Evolutionary conservation across 1,139 yeast genomes (phyloP).

Genomic region (Hyphopichia wangnamkhiaoensis): DNA sequence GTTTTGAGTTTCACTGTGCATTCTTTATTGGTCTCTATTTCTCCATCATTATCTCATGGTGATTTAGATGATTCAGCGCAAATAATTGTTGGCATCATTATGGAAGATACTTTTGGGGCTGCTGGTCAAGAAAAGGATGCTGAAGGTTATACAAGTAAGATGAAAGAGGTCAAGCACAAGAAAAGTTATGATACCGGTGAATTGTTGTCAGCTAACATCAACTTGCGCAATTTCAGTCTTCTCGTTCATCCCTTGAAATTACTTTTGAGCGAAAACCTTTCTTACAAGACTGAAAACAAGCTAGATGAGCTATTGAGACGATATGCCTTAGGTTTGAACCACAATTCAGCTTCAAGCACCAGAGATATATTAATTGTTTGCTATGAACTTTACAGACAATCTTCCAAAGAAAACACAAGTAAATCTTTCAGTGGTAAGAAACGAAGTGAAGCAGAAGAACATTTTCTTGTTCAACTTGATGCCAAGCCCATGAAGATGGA

Average conservation of each 20-base stretch:
- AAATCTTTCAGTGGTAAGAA: slow-evolving; percentile 19
- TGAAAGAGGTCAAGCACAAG: slow-evolving; percentile 88
- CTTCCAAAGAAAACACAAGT: slow-evolving; percentile 32
- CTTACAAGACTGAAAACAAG: slow-evolving; percentile 69
- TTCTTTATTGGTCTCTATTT: slow-evolving; percentile 59
- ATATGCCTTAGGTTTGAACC: slow-evolving; percentile 73
- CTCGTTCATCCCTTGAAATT: slow-evolving; percentile 71
- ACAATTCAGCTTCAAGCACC: slow-evolving; percentile 62
- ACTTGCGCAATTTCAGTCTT: slow-evolving; percentile 58
- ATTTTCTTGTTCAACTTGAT: slow-evolving; percentile 68
- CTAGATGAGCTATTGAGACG: slow-evolving; percentile 78
- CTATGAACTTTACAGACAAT: slow-evolving; percentile 67
- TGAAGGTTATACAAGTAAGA: slow-evolving; percentile 81
- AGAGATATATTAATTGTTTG: slow-evolving; percentile 68
- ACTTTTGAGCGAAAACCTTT: slow-evolving; percentile 64
- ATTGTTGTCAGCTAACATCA: slow-evolving; percentile 64
- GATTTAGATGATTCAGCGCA: slow-evolving; percentile 72
- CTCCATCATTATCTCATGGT: slow-evolving; percentile 55
- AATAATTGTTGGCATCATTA: slow-evolving; percentile 66
- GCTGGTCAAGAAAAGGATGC: slow-evolving; percentile 96
- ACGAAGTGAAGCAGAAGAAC: slow-evolving; percentile 41
- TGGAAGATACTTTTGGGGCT: slow-evolving; percentile 92
- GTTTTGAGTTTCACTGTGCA: slow-evolving; percentile 89
- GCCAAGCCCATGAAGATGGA: slow-evolving; percentile 58
- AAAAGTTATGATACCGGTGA: slow-evolving; percentile 90